Evolutionary conservation across 2,329 filamentous ascomycete genomes (phyloP).

Genomic region (Tolypocladium ovalisporum): DNA sequence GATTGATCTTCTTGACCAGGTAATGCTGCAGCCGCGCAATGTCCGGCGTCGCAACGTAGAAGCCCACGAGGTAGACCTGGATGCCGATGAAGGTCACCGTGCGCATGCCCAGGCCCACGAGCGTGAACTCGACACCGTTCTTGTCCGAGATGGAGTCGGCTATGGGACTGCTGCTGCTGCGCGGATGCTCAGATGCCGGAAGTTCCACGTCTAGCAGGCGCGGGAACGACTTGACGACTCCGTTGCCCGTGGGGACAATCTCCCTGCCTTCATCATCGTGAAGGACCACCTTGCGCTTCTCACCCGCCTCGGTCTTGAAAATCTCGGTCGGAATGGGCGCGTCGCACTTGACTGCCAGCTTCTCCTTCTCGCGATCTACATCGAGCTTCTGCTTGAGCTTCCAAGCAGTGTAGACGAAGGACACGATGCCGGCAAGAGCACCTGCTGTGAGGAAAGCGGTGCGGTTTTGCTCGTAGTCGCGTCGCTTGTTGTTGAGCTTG

Average conservation of each 20-base stretch:
- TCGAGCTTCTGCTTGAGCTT: constrained; percentile 35
- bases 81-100: constrained; percentile 84
- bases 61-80: constrained; percentile 88
- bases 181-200: constrained; percentile 11
- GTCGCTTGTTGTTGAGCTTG: constrained; percentile 32
- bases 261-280: constrained; percentile 61
- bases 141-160: constrained; percentile 26
- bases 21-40: constrained; percentile 69
- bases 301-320: constrained; percentile 37
- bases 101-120: constrained; percentile 78
- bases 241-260: constrained; percentile 71
- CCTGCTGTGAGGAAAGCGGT: constrained; percentile 41
- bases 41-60: constrained; percentile 80
- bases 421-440: constrained; percentile 35
- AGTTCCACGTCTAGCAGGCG: constrained; percentile 54
- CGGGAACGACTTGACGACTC: constrained; percentile 70
- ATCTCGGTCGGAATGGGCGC: constrained; percentile 28
- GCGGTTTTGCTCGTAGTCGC: constrained; percentile 39
- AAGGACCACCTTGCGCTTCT: constrained; percentile 46
- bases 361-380: constrained; percentile 20
- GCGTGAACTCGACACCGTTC: constrained; percentile 61
- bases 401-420: constrained; percentile 39
- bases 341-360: constrained; percentile 31
- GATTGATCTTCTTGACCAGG: constrained; percentile 66
- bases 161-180: constrained; percentile 16